phyloP scores from a whole-genome alignment of 352 stramenopile genomes.

The Globisporangium emineosum region DNA sequence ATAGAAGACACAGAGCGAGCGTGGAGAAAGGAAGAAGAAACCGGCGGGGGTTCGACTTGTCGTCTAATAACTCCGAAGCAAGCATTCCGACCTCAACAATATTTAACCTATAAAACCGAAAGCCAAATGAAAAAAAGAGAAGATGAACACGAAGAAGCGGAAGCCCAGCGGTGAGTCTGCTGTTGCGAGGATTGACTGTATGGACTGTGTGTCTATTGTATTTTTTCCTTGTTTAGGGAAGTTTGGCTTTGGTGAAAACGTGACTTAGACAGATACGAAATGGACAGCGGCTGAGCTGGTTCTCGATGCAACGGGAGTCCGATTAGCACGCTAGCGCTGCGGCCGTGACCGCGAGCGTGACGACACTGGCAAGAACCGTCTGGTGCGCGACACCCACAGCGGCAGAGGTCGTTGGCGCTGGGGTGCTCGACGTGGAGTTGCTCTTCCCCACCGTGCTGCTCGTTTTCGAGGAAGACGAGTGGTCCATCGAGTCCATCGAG shows the following conservation, averaged over 20 bases:
- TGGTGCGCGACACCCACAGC: slow-evolving; percentile 1
- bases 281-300: background rate
- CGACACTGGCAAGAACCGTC: slow-evolving; percentile 19
- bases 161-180: background rate
- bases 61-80: slow-evolving; percentile 4
- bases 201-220: background rate
- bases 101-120: slow-evolving; percentile 5
- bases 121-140: slow-evolving; percentile 2
- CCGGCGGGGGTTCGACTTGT: background rate
- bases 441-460: slow-evolving; percentile 15
- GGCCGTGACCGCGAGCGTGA: slow-evolving; percentile 25
- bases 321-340: slow-evolving; percentile 7
- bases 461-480: slow-evolving; percentile 15
- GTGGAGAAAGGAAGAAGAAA: background rate
- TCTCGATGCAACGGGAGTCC: background rate
- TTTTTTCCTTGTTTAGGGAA: background rate
- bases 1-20: slow-evolving; percentile 12
- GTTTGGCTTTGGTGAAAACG: background rate
- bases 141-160: background rate
- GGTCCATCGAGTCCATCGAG: slow-evolving; percentile 7
- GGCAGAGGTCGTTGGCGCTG: slow-evolving; percentile 9
- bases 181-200: background rate
- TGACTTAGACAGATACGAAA: background rate
- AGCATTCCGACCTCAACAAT: slow-evolving; percentile 7
- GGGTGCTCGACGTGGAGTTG: slow-evolving; percentile 16